These are phyloP conservation scores for Lipomyces spencermartinsiae DNA, from an alignment of 805 yeast species.

Conservation along the genomic window DNA sequence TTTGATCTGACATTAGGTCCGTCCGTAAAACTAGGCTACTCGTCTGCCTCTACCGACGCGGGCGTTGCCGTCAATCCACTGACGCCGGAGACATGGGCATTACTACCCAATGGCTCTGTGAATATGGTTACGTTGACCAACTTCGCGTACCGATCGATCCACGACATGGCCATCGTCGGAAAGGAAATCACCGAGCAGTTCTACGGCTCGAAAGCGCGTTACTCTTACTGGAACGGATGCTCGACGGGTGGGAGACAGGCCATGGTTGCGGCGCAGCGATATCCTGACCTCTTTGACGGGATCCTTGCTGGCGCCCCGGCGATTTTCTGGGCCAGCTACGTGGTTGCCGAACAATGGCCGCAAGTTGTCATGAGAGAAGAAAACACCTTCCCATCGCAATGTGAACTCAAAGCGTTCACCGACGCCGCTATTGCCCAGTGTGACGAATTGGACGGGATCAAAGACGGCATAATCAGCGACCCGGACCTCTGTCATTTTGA, in stretches of 20 bases:
- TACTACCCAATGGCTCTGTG: neutral
- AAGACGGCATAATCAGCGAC: conserved; percentile 24
- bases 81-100: neutral
- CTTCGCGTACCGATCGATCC: conserved; percentile 14
- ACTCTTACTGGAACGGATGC: conserved; percentile 26
- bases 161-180: conserved; percentile 13
- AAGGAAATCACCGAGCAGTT: conserved; percentile 14
- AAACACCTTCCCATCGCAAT: neutral
- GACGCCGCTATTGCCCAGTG: conserved; percentile 16
- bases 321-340: conserved; percentile 3
- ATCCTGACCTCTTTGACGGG: conserved; percentile 26
- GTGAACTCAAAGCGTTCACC: neutral
- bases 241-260: conserved; percentile 25
- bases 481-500: conserved; percentile 16
- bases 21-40: neutral
- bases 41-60: neutral
- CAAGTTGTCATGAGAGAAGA: neutral
- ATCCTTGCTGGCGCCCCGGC: conserved; percentile 29
- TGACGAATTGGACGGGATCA: conserved; percentile 23
- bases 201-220: conserved; percentile 12
- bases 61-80: neutral
- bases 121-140: neutral
- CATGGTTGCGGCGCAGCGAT: conserved; percentile 12
- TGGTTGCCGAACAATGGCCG: neutral
- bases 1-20: neutral